Percentiles rank a stretch among this genome's conserved stretches.
phyloP scores from a whole-genome alignment of 345 rosid genomes.

The Euphorbia peplus region DNA sequence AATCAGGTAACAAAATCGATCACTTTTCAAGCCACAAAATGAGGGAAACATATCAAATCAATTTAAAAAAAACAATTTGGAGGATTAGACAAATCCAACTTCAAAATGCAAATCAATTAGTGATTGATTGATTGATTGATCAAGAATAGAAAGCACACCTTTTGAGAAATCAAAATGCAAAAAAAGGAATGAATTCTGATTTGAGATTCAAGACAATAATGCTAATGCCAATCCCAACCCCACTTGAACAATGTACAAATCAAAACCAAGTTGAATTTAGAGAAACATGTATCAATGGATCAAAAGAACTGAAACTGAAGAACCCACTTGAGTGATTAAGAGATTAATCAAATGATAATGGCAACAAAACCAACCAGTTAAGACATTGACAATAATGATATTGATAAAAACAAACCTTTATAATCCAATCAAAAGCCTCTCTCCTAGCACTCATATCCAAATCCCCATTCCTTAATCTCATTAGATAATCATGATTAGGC shows the following conservation, averaged over 20 bases:
- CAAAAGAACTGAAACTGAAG: background rate
- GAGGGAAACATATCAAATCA: background rate
- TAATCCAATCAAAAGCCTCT: constrained; percentile 58
- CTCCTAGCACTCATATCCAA: constrained; percentile 44
- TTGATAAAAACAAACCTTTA: constrained; percentile 55
- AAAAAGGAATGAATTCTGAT: background rate
- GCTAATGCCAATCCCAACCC: background rate
- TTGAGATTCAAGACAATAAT: background rate
- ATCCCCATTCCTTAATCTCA: constrained; percentile 53
- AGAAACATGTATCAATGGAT: background rate
- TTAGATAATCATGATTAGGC: constrained; percentile 31
- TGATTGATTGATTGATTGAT: background rate
- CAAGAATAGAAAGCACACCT: background rate
- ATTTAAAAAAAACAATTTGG: background rate
- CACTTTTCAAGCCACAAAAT: background rate
- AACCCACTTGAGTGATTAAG: too few species aligned
- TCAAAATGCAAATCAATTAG: background rate
- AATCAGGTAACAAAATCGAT: background rate
- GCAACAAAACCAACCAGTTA: too few species aligned
- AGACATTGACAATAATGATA: background rate
- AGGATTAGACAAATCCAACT: constrained; percentile 1
- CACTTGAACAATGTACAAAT: background rate
- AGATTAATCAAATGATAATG: too few species aligned
- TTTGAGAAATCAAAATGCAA: background rate
- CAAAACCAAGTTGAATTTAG: constrained; percentile 1